Evolutionary conservation across 768 basidiomycete species (phyloP).

Genomic region (Naganishia randhawae): DNA sequence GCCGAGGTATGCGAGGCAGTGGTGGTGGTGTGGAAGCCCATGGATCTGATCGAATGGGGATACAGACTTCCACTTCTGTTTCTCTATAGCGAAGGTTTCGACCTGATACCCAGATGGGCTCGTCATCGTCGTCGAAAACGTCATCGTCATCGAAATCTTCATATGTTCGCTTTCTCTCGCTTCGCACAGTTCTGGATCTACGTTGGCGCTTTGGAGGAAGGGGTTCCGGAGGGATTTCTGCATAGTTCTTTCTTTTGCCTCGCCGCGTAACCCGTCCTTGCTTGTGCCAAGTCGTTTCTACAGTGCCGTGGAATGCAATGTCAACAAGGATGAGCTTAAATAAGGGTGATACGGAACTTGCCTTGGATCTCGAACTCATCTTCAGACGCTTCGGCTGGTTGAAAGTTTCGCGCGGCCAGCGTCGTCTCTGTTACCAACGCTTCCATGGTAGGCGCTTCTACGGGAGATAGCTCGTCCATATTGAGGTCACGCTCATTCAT

Average conservation of each 20-base stretch:
- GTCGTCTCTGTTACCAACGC: background rate
- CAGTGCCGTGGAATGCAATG: background rate
- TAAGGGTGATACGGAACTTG: background rate
- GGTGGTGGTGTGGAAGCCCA: background rate
- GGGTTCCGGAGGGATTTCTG: background rate
- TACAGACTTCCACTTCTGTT: background rate
- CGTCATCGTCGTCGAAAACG: background rate
- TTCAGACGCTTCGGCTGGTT: background rate
- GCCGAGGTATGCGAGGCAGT: background rate
- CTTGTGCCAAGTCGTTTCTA: background rate
- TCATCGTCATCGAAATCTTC: background rate
- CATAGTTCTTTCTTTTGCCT: conserved; percentile 2
- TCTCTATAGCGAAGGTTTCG: background rate
- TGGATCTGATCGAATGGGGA: background rate
- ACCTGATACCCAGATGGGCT: background rate
- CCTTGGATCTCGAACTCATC: background rate
- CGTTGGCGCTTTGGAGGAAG: conserved; percentile 1
- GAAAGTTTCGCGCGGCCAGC: background rate
- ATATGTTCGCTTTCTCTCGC: too few species aligned
- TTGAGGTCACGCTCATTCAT: background rate
- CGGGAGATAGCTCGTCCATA: background rate
- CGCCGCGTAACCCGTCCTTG: background rate
- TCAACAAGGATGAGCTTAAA: background rate
- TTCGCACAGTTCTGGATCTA: background rate
- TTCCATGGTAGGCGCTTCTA: background rate